A percentile compares a stretch with the other conserved stretches of the same genome.
phyloP scores from a whole-genome alignment of 257 asterid species.

The Nicotiana benthamiana region DNA sequence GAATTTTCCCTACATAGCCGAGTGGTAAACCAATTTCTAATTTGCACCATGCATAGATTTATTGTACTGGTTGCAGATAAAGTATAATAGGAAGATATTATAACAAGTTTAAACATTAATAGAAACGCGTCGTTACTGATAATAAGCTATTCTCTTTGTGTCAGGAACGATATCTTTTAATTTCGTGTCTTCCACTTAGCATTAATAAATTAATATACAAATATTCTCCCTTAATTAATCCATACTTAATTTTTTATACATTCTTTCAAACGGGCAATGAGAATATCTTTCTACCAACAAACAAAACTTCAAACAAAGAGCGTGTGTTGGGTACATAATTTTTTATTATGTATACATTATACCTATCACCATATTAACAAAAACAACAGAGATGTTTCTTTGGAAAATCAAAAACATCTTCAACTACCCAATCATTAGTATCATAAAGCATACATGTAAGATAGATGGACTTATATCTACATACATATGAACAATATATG shows the following conservation, averaged over 20 bases:
- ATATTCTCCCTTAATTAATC: background rate
- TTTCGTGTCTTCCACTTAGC: slow-evolving; percentile 34
- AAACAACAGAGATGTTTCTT: slow-evolving; percentile 3
- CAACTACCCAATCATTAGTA: slow-evolving; percentile 41
- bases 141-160: slow-evolving; percentile 1
- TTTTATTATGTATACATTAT: background rate
- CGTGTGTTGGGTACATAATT: slow-evolving; percentile 9
- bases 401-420: slow-evolving; percentile 23
- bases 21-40: too few species aligned
- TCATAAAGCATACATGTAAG: too few species aligned
- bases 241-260: background rate
- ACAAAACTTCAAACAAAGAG: slow-evolving; percentile 12
- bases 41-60: too few species aligned
- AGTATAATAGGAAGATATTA: background rate
- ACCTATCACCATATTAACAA: background rate
- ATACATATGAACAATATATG: too few species aligned
- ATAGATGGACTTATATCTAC: too few species aligned
- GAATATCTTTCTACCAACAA: slow-evolving; percentile 28
- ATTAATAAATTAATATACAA: background rate
- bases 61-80: too few species aligned
- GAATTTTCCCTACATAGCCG: too few species aligned
- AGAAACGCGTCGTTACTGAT: slow-evolving; percentile 37
- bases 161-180: background rate
- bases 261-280: slow-evolving; percentile 1
- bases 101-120: background rate